Percentiles rank a stretch among this genome's conserved stretches.
These are phyloP conservation scores for Fusarium tricinctum DNA, from an alignment of 2,329 filamentous ascomycete genomes.

Conservation along the genomic window DNA sequence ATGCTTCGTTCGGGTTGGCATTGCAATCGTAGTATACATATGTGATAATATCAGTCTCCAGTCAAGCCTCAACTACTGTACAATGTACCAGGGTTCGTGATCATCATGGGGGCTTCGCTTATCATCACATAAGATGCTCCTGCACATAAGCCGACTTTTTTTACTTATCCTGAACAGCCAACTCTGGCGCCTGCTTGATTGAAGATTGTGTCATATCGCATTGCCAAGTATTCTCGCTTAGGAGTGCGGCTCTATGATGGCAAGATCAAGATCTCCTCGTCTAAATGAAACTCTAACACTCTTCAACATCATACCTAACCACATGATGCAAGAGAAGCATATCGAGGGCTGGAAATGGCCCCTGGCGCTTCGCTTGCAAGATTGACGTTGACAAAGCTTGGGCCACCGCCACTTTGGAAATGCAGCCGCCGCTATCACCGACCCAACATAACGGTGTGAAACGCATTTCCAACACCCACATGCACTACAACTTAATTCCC, in stretches of 20 bases:
- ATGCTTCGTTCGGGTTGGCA: not conserved
- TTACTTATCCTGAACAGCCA: not conserved
- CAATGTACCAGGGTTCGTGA: not conserved
- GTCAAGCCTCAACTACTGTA: not conserved
- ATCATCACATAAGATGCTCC: not conserved
- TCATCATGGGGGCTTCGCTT: not conserved
- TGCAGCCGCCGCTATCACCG: constrained; percentile 20
- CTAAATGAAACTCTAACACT: constrained; percentile 8
- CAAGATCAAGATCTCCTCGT: not conserved
- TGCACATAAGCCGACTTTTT: not conserved
- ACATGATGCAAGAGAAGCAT: constrained; percentile 25
- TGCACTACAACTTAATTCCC: constrained; percentile 31
- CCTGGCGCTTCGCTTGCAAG: constrained; percentile 41
- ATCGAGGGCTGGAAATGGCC: constrained; percentile 29
- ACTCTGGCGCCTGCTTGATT: not conserved
- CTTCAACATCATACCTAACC: constrained; percentile 21
- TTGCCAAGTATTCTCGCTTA: constrained; percentile 20
- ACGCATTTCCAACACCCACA: constrained; percentile 39
- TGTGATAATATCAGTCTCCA: not conserved
- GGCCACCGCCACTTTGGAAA: constrained; percentile 24
- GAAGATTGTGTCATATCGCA: constrained; percentile 1
- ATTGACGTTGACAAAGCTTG: constrained; percentile 28
- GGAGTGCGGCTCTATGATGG: not conserved
- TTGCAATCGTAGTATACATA: not conserved
- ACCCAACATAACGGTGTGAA: constrained; percentile 36